Conservation (phyloP, 768 basidiomycete genomes). For the Psilocybe azurescens region DNA sequence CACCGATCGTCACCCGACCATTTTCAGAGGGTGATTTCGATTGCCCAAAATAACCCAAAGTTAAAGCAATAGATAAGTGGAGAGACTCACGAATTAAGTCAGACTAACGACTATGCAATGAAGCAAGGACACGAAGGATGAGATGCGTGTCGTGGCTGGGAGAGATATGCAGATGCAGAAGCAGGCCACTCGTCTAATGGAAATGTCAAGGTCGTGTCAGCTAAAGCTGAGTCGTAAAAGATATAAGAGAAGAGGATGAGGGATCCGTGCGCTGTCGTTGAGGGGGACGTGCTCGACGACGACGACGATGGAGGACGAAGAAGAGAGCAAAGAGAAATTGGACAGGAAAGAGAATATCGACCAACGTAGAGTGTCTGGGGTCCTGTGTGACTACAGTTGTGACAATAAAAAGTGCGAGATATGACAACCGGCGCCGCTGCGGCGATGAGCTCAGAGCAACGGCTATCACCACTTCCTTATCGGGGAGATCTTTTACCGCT, state of each 20-base stretch:
- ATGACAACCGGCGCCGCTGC: constrained; percentile 33
- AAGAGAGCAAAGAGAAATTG: constrained; percentile 33
- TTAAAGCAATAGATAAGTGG: background rate
- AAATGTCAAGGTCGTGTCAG: constrained; percentile 44
- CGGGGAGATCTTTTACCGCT: constrained; percentile 29
- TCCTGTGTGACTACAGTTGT: constrained; percentile 19
- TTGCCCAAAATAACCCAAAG: constrained; percentile 11
- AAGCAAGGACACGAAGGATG: constrained; percentile 20
- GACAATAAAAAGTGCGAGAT: constrained; percentile 10
- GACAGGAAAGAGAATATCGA: constrained; percentile 30
- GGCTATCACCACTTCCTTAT: constrained; percentile 22
- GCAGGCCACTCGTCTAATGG: constrained; percentile 26
- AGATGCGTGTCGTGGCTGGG: constrained; percentile 21
- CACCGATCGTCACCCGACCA: constrained; percentile 24
- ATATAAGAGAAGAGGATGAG: constrained; percentile 29
- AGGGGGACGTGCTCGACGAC: constrained; percentile 48
- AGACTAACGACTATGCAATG: constrained; percentile 20
- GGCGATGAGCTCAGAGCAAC: constrained; percentile 21
- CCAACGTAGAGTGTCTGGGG: constrained; percentile 27
- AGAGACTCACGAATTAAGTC: constrained; percentile 22
- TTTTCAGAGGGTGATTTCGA: constrained; percentile 11
- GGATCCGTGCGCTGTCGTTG: constrained; percentile 35
- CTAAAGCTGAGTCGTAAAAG: constrained; percentile 47
- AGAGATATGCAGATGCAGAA: constrained; percentile 13
- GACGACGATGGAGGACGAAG: constrained; percentile 30